These are phyloP conservation scores for Pseudozyma thailandica DNA, from an alignment of 1,284 basidiomycete genomes.

Conservation along the genomic window DNA sequence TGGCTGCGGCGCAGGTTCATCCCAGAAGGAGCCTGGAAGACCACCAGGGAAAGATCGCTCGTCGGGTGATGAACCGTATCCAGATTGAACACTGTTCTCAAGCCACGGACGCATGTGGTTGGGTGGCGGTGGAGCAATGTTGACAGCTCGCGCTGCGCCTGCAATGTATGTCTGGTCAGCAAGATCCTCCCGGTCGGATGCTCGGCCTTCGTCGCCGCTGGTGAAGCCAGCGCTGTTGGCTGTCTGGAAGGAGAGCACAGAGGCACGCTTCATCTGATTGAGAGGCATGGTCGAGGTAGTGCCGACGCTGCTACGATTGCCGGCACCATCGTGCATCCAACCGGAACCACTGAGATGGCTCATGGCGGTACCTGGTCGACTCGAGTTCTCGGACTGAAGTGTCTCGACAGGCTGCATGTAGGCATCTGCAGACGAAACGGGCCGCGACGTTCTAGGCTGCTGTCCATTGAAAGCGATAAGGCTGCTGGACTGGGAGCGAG, in stretches of 20 bases:
- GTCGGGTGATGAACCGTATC: conserved; percentile 31
- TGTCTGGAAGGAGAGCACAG: conserved; percentile 62
- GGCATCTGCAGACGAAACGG: conserved; percentile 47
- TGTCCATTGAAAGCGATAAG: conserved; percentile 2
- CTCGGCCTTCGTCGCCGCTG: conserved; percentile 43
- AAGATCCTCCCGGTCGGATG: conserved; percentile 26
- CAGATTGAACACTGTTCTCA: conserved; percentile 14
- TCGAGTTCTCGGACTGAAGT: conserved; percentile 30
- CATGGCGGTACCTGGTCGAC: conserved; percentile 43
- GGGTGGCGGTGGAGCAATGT: neutral
- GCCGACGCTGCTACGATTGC: conserved; percentile 47
- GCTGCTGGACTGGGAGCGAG: conserved; percentile 15
- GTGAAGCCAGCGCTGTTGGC: conserved; percentile 58
- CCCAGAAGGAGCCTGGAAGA: conserved; percentile 41
- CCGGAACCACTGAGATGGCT: conserved; percentile 47
- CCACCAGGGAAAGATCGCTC: conserved; percentile 42
- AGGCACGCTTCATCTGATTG: conserved; percentile 50
- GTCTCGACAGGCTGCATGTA: conserved; percentile 40
- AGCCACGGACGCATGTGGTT: conserved; percentile 31
- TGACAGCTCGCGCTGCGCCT: neutral
- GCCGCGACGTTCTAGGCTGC: conserved; percentile 14
- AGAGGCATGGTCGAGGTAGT: conserved; percentile 27
- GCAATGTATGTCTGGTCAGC: conserved; percentile 5
- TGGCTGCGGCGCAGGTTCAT: conserved; percentile 11
- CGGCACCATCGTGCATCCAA: conserved; percentile 37